Base-by-base conservation (phyloP, 495 filamentous ascomycete species). In the Glonium stellatum region DNA sequence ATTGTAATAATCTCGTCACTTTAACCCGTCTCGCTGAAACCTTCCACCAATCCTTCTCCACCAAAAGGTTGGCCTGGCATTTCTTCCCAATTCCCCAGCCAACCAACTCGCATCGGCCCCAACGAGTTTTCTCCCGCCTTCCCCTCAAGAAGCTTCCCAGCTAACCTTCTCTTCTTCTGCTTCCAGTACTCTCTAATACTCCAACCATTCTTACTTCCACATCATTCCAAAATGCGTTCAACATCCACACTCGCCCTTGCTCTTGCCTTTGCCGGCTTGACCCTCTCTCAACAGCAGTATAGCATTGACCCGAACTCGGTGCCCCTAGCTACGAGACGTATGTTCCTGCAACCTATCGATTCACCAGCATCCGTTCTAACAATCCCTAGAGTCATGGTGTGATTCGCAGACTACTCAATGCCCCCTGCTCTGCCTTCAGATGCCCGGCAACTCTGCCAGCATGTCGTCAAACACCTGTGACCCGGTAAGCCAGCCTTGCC, bases 401-500 rank as follows among this genome's bases (percentile, higher is more conserved):
- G 58, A 70, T 15, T 73, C 80, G 58, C 86, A 95, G 70, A 77
- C 72, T 51, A 80, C 81, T 48, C 74, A 80, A 52, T 95, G 89
- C 71, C 88, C 88, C 6, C 76, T 89, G 57, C 83, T 96, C 67
- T 96, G 91, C 76, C 75, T 86, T 42, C 87, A 95, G 66, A 69
- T 81, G 25, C 71, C 78, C 22, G 80, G 77, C 55, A 68, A 81
- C 12, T 73, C 77, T 11, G 78, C 77, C 41, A 61, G 61, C 4
- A 81, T 84, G 25, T 62, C 71, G 5, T 62, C 70, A 18, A 95
- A 96, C 72, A 75, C 69, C 31, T 95, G 91, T 70, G 79, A 88
- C 67, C 64, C 86, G 15, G 89, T 92, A 80, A 71, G 88, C 75
- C 27, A 31, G 27, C 27, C 27, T 31, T 2, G 6, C 3, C 6